Evolutionary conservation across 108 stramenopile species (phyloP), one percentile per base, ranked within the genome.

Genomic region (Phaeodactylum tricornutum): DNA sequence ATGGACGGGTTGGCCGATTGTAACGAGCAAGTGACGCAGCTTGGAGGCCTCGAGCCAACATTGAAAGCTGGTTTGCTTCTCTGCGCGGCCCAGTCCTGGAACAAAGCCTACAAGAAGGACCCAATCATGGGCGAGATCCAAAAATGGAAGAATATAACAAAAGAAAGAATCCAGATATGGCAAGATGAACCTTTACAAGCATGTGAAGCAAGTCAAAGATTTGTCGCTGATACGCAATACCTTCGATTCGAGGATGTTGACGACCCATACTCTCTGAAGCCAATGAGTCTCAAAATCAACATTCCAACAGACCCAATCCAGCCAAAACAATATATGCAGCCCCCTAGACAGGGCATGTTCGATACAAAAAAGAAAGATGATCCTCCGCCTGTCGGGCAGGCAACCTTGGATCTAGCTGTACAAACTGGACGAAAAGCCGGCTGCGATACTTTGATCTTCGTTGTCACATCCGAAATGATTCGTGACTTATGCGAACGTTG

Each of bases 381-480:
- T 2, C 26, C 50, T 2, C 21, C 22, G 4, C 20, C 20, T 24
- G 28, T 29, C 2, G 19, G 19, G 2, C 47, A 27, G 29, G 22
- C 47, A 28, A 29, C 47, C 1, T 21, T 52, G 7, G 21, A 52
- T 11, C 50, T 22, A 33, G 50, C 50, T 5, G 36, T 52, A 4
- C 20, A 23, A 24, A 23, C 34, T 20, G 50, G 36, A 5, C 37
- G 50, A 36, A 34, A 38, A 52, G 30, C 20, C 8, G 50, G 50
- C 21, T 52, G 50, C 29, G 50, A 52, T 37, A 37, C 34, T 14
- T 22, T 52, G 21, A 52, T 52, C 25, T 11, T 40, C n/a, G 50
- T 52, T 3, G 50, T 52, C 9, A 41, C 39, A 4, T 20, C 5
- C 39, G 39, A 41, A 14, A 20, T 41, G 14, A 20, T 41, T 20